Conservation (phyloP, 495 filamentous ascomycete genomes). For the Podospora fimiseda region DNA sequence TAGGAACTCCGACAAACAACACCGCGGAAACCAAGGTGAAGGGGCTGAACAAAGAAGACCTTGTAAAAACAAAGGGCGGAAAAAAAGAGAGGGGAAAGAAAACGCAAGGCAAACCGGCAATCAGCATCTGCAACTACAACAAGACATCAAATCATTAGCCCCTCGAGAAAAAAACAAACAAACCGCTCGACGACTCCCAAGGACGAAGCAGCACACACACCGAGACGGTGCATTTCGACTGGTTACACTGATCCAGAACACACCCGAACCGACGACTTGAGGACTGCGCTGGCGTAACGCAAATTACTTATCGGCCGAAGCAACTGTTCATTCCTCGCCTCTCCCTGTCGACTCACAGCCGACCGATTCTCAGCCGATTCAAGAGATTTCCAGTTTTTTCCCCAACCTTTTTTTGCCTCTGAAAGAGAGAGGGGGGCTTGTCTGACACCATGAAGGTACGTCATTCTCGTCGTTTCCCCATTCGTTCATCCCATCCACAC, state of each 20-base stretch:
- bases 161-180: not conserved
- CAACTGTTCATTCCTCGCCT: slow-evolving; percentile 14
- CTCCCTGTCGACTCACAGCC: slow-evolving; percentile 6
- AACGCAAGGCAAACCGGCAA: too few species aligned
- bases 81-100: not conserved
- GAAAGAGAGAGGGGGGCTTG: slow-evolving; percentile 17
- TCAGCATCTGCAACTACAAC: too few species aligned
- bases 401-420: slow-evolving; percentile 5
- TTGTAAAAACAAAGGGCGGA: too few species aligned
- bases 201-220: not conserved
- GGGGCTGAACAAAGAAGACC: slow-evolving; percentile 4
- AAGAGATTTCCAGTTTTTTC: slow-evolving; percentile 4
- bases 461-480: slow-evolving; percentile 28
- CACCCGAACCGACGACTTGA: slow-evolving; percentile 16
- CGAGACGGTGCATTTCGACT: slow-evolving; percentile 14
- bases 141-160: too few species aligned
- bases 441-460: slow-evolving; percentile 45
- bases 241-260: slow-evolving; percentile 30
- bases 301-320: slow-evolving; percentile 20
- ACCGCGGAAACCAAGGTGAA: slow-evolving; percentile 11
- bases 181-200: not conserved
- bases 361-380: slow-evolving; percentile 6
- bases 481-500: slow-evolving; percentile 7
- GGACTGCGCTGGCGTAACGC: slow-evolving; percentile 24
- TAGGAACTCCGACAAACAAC: slow-evolving; percentile 2